phyloP scores from a whole-genome alignment of 768 basidiomycete genomes.

The Xerocomus spinulosus region DNA sequence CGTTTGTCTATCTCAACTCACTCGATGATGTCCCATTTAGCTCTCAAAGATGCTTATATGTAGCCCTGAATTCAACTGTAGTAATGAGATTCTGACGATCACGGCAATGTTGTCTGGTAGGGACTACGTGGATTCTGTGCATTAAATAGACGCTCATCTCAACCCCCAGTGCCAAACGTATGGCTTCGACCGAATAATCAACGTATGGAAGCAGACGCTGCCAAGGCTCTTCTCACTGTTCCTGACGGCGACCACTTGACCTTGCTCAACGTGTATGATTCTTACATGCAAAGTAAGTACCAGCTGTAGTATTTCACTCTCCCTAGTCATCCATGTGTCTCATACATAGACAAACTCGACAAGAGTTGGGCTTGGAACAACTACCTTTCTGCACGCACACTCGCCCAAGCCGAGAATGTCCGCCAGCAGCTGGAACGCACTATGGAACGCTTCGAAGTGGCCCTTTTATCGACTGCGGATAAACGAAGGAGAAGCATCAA shows the following conservation, averaged over 20 bases:
- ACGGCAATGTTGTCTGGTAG: constrained; percentile 93
- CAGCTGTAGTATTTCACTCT: background rate
- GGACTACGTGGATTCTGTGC: constrained; percentile 12
- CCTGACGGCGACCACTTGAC: constrained; percentile 98
- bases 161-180: constrained; percentile 65
- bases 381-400: constrained; percentile 77
- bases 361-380: constrained; percentile 90
- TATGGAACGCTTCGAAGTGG: constrained; percentile 89
- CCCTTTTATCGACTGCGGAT: constrained; percentile 62
- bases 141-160: background rate
- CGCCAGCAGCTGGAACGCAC: constrained; percentile 80
- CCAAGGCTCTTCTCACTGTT: constrained; percentile 82
- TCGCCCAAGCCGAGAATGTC: constrained; percentile 91
- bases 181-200: constrained; percentile 40
- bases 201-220: constrained; percentile 86
- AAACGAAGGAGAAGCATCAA: constrained; percentile 66
- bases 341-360: constrained; percentile 64
- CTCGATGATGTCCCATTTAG: constrained; percentile 19
- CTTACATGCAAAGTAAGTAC: constrained; percentile 74
- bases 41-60: constrained; percentile 91
- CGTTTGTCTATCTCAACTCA: background rate
- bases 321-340: background rate
- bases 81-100: constrained; percentile 91
- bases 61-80: constrained; percentile 93
- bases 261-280: constrained; percentile 91